Conservation (phyloP, 2,329 filamentous ascomycete species). For the Talaromyces sp. region DNA sequence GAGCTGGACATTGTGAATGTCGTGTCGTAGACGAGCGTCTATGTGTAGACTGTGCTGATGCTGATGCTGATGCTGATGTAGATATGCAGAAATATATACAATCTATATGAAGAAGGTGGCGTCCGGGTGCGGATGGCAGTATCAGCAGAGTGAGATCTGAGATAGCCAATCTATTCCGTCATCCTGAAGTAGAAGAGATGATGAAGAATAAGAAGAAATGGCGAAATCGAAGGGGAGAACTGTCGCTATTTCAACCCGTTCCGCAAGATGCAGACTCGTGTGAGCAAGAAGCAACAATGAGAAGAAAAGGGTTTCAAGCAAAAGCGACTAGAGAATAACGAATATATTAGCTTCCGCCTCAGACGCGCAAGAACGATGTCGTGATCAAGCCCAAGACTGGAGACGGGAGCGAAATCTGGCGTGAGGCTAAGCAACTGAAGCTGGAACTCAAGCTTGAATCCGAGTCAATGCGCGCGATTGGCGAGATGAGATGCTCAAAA, state of each 20-base stretch:
- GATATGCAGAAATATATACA: neutral
- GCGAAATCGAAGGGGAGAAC: constrained; percentile 3
- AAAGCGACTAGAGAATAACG: neutral
- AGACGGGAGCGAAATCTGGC: neutral
- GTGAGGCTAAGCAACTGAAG: neutral
- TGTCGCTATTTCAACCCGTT: constrained; percentile 14
- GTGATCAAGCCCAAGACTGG: constrained; percentile 18
- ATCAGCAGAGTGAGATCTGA: neutral
- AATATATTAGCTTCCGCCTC: constrained; percentile 9
- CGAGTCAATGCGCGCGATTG: neutral
- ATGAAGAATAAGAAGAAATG: neutral
- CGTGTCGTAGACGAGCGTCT: neutral
- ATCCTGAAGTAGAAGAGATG: neutral
- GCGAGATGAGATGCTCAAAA: neutral
- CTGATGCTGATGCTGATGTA: neutral
- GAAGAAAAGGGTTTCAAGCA: neutral
- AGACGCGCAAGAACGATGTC: constrained; percentile 18
- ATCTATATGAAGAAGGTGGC: neutral
- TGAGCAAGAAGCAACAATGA: neutral
- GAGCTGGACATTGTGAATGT: constrained; percentile 35
- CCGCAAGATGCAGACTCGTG: neutral
- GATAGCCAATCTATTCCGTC: neutral
- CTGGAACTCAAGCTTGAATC: neutral
- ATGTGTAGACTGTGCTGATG: neutral
- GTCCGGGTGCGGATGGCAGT: neutral